Evolutionary conservation across 108 stramenopile genomes (phyloP).

Genomic region (Fistulifera solaris): DNA sequence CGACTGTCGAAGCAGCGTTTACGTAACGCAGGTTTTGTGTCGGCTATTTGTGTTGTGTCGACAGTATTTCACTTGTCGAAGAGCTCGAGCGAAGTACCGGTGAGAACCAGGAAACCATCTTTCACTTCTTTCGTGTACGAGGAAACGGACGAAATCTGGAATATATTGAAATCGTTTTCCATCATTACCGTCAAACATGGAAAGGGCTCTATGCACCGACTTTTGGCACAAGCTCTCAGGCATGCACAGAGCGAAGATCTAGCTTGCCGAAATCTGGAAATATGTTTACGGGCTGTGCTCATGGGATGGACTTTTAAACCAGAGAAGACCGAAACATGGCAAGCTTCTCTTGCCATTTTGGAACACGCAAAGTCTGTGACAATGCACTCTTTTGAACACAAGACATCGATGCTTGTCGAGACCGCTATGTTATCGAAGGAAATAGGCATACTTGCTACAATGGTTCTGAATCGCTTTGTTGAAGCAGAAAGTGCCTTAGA

Average conservation of each 20-base stretch:
- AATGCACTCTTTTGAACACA: conserved; percentile 15
- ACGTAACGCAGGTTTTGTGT: neutral
- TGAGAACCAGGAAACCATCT: neutral
- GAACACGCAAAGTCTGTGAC: conserved; percentile 55
- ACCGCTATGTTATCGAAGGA: conserved; percentile 39
- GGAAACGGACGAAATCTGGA: conserved; percentile 51
- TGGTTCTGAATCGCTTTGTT: conserved; percentile 50
- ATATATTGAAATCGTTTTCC: conserved; percentile 54
- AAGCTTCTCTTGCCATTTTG: conserved; percentile 32
- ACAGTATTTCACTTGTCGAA: neutral
- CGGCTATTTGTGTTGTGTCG: neutral
- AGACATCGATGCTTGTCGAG: conserved; percentile 17
- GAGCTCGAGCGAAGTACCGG: neutral
- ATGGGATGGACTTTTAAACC: conserved; percentile 42
- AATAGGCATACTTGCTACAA: conserved; percentile 47
- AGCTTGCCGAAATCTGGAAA: conserved; percentile 12
- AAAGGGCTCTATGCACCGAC: conserved; percentile 48
- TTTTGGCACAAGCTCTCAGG: conserved; percentile 44
- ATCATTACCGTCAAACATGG: conserved; percentile 46
- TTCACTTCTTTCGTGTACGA: conserved; percentile 27
- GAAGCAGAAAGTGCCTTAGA: conserved; percentile 48
- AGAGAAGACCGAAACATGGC: conserved; percentile 31
- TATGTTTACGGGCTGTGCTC: conserved; percentile 37
- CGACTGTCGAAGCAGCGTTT: neutral
- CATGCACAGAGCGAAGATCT: conserved; percentile 32